A percentile compares a stretch with the other conserved stretches of the same genome.
Evolutionary conservation across 352 stramenopile genomes (phyloP).

Genomic region (Pythium graminicola): DNA sequence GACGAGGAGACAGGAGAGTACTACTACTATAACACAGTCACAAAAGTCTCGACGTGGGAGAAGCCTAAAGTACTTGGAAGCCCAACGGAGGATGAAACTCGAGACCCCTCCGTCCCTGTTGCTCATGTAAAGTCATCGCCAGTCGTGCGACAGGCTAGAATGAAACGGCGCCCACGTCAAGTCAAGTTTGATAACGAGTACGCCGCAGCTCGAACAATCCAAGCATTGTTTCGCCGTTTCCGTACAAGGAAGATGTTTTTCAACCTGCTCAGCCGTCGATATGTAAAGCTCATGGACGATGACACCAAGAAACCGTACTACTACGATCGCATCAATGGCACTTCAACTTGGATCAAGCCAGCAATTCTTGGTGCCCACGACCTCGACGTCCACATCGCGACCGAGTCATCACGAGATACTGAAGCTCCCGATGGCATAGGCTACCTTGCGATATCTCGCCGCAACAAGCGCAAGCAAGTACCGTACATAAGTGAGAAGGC

Average conservation of each 20-base stretch:
- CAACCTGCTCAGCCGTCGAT: slow-evolving; percentile 36
- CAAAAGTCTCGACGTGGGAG: slow-evolving; percentile 63
- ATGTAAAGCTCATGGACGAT: slow-evolving; percentile 54
- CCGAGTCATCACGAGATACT: slow-evolving; percentile 7
- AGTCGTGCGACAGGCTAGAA: slow-evolving; percentile 6
- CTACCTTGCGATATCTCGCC: slow-evolving; percentile 11
- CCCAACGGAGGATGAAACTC: neutral
- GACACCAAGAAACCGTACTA: slow-evolving; percentile 44
- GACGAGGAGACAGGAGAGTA: slow-evolving; percentile 40
- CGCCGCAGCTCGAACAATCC: slow-evolving; percentile 48
- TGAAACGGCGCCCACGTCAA: slow-evolving; percentile 5
- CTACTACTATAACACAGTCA: slow-evolving; percentile 74
- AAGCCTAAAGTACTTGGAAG: slow-evolving; percentile 39
- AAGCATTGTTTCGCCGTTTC: slow-evolving; percentile 54
- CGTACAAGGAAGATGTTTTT: slow-evolving; percentile 35
- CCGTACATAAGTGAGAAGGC: slow-evolving; percentile 47
- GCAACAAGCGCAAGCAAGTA: slow-evolving; percentile 14
- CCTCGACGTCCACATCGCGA: slow-evolving; percentile 30
- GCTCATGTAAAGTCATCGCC: neutral
- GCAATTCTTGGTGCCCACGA: slow-evolving; percentile 45
- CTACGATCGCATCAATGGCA: slow-evolving; percentile 49
- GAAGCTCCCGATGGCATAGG: neutral
- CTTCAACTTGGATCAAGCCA: slow-evolving; percentile 58
- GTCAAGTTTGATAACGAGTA: slow-evolving; percentile 23
- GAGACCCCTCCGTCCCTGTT: neutral